Percentiles rank a stretch among this genome's conserved stretches.
Evolutionary conservation across 345 rosid genomes (phyloP).

Genomic region (Boechera stricta): DNA sequence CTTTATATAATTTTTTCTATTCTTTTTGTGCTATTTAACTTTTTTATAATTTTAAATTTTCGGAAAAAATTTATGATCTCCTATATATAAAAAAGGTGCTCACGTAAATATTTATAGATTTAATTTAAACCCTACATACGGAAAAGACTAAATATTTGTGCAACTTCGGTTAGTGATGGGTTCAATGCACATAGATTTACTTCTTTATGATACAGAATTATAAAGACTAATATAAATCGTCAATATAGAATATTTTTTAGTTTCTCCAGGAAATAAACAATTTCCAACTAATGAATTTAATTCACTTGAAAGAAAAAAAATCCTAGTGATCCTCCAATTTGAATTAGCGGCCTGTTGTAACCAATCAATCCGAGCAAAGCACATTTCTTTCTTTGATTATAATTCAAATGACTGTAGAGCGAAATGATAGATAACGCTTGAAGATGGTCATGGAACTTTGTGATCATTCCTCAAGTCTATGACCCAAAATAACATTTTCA

Average conservation of each 20-base stretch:
- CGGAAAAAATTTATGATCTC: no score
- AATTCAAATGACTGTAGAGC: background rate
- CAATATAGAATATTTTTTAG: background rate
- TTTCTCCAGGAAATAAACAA: no score
- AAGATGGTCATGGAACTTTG: background rate
- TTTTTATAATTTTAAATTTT: no score
- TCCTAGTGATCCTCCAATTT: background rate
- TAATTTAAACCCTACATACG: no score
- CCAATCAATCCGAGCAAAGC: background rate
- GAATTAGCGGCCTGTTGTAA: background rate
- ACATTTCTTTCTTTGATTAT: background rate
- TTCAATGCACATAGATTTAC: background rate
- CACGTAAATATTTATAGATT: no score
- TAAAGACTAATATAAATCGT: background rate
- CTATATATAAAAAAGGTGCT: no score
- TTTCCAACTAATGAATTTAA: background rate
- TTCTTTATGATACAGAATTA: no score
- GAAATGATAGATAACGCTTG: background rate
- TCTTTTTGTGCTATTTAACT: no score
- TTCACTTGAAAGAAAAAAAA: no score
- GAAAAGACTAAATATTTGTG: no score
- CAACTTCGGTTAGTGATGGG: background rate
- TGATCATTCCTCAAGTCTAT: background rate
- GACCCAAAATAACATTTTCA: background rate
- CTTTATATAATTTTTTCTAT: no score